Evolutionary conservation across 2,329 filamentous ascomycete species (phyloP).

Genomic region (Cercospora beticola): DNA sequence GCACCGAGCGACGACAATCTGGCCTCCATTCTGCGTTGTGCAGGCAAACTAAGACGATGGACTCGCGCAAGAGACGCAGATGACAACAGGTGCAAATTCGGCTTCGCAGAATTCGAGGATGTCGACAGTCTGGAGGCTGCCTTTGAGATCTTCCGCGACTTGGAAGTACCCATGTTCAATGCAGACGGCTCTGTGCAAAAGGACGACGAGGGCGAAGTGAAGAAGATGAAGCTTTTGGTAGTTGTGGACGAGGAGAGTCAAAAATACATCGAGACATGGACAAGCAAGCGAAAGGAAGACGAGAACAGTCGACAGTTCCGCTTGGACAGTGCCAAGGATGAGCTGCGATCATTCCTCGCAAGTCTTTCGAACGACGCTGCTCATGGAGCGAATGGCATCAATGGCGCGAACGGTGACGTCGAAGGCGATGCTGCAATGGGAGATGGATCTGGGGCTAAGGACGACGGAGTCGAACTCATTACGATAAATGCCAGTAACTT

Average conservation of each 20-base stretch:
- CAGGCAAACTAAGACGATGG: slow-evolving; percentile 77
- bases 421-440: slow-evolving; percentile 28
- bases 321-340: slow-evolving; percentile 66
- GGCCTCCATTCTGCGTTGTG: slow-evolving; percentile 73
- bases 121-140: slow-evolving; percentile 82
- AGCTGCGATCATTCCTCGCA: slow-evolving; percentile 66
- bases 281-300: slow-evolving; percentile 64
- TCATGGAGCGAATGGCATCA: slow-evolving; percentile 31
- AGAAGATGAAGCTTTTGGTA: slow-evolving; percentile 42
- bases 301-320: slow-evolving; percentile 63
- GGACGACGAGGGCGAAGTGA: slow-evolving; percentile 37
- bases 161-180: slow-evolving; percentile 74
- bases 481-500: slow-evolving; percentile 74
- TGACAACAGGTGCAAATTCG: slow-evolving; percentile 81
- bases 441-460: slow-evolving; percentile 46
- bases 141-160: slow-evolving; percentile 76
- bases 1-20: slow-evolving; percentile 74
- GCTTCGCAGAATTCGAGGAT: slow-evolving; percentile 94
- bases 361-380: slow-evolving; percentile 68
- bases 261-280: slow-evolving; percentile 82
- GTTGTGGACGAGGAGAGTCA: slow-evolving; percentile 79
- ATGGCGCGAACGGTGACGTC: slow-evolving; percentile 18
- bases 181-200: slow-evolving; percentile 41
- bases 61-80: slow-evolving; percentile 75
- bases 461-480: slow-evolving; percentile 73